A percentile compares a stretch with the other conserved stretches of the same genome.
Conservation (phyloP, 2,329 filamentous ascomycete genomes). For the Pseudocercospora cruenta region DNA sequence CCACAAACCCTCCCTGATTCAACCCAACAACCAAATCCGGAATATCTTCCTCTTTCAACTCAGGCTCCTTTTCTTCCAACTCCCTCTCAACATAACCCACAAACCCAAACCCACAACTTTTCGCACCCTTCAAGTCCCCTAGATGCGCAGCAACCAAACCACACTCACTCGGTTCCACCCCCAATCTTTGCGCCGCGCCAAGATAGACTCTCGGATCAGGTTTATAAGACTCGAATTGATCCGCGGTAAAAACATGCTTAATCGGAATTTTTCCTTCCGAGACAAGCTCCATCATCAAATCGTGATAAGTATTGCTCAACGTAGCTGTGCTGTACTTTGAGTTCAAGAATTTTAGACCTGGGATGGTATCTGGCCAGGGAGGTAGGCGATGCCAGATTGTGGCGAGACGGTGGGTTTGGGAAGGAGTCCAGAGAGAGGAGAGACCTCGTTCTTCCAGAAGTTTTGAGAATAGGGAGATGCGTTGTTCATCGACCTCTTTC, state of each 20-base stretch:
- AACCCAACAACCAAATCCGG: conserved; percentile 66
- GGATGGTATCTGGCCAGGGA: conserved; percentile 67
- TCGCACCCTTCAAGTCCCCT: conserved; percentile 67
- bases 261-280: conserved; percentile 64
- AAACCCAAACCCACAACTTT: conserved; percentile 60
- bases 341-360: conserved; percentile 57
- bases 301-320: conserved; percentile 74
- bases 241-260: conserved; percentile 63
- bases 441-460: too few species aligned
- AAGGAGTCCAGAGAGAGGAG: neutral
- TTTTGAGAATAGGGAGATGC: too few species aligned
- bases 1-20: conserved; percentile 54
- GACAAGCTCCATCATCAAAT: conserved; percentile 66
- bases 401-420: conserved; percentile 45
- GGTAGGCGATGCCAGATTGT: conserved; percentile 71
- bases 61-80: conserved; percentile 65
- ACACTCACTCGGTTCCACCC: conserved; percentile 61
- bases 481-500: too few species aligned
- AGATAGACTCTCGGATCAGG: conserved; percentile 68
- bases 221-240: conserved; percentile 75
- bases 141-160: conserved; percentile 81
- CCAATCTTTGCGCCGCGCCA: conserved; percentile 65
- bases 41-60: conserved; percentile 59
- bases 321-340: conserved; percentile 62
- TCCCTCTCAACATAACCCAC: conserved; percentile 74